Evolutionary conservation across 257 asterid species (phyloP).

Genomic region (Leptodermis oblonga): DNA sequence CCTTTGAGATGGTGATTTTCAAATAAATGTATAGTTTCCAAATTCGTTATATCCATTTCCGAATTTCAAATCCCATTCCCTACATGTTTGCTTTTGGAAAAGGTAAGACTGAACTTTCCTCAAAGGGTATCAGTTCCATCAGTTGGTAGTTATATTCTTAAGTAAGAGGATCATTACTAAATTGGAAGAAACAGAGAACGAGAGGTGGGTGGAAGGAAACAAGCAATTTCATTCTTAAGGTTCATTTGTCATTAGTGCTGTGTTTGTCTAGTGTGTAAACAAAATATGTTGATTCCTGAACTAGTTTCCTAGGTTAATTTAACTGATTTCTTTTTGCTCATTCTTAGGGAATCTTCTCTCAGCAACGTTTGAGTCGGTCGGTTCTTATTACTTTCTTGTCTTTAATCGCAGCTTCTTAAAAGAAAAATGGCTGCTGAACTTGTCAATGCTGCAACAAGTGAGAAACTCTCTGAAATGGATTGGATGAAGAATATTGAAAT

Average conservation of each 20-base stretch:
- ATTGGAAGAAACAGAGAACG: neutral
- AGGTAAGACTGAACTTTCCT: neutral
- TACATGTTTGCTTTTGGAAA: neutral
- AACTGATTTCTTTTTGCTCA: neutral
- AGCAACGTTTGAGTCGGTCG: neutral
- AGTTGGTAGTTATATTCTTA: neutral
- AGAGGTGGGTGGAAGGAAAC: too few species aligned
- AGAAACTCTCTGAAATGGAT: slow-evolving; percentile 81
- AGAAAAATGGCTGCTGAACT: slow-evolving; percentile 76
- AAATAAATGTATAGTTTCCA: neutral
- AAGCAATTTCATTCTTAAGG: too few species aligned
- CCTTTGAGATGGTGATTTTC: neutral
- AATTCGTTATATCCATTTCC: neutral
- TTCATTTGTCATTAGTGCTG: neutral
- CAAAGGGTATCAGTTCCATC: neutral
- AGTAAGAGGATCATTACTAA: neutral
- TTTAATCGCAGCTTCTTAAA: slow-evolving; percentile 5
- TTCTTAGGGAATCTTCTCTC: neutral
- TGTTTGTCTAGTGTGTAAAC: neutral
- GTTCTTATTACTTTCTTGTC: slow-evolving; percentile 2
- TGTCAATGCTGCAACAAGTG: slow-evolving; percentile 81
- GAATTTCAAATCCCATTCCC: neutral
- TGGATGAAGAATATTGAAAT: slow-evolving; percentile 90
- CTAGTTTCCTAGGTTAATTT: too few species aligned
- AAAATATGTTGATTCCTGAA: neutral